Base-by-base conservation (phyloP, 768 basidiomycete species). In the Phaffia tasmanica region DNA sequence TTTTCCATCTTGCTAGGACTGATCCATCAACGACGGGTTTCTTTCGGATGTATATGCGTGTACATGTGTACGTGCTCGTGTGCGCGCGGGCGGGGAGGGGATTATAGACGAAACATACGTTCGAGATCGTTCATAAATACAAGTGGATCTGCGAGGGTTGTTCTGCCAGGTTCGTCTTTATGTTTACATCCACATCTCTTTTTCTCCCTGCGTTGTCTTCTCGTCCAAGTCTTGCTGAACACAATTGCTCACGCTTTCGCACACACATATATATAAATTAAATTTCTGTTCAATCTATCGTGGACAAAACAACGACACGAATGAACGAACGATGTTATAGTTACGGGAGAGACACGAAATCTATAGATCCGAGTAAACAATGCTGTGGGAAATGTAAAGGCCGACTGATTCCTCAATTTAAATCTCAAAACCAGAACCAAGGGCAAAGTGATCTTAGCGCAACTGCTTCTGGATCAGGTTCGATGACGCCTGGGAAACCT, bases 41-140 rank as follows among this genome's bases (percentile, higher is more conserved):
- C n/a, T n/a, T n/a, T n/a, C n/a, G n/a, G n/a, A n/a, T 5, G 15
- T 27, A 19, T 42, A 29, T 19, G 48, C n/a, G 35, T 29, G 18
- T 21, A 3, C 6, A 1, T 21, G 15, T 30, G 14, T 42, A 11
- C 35, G 35, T n/a, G n/a, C n/a, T n/a, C 35, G 35, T 42, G 35
- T 42, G 35, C 35, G 35, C 35, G 4, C n/a, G n/a, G n/a, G n/a
- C n/a, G n/a, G n/a, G n/a, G n/a, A n/a, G 50, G 50, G 23, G 50
- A 51, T 27, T 23, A n/a, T 23, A 69, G 67, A 63, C 67, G 42
- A 63, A 58, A 16, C 67, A 69, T 50, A 53, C 54, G 51, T 69
- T 59, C 53, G 67, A 69, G 48, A 69, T 69, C 53, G 46, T 47
- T 0, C 56, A 63, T 48, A 69, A 69, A 57, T 69, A 49, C 53